Conservation (phyloP, 176 grass and related monocot genomes). For the Musa troglodytarum region DNA sequence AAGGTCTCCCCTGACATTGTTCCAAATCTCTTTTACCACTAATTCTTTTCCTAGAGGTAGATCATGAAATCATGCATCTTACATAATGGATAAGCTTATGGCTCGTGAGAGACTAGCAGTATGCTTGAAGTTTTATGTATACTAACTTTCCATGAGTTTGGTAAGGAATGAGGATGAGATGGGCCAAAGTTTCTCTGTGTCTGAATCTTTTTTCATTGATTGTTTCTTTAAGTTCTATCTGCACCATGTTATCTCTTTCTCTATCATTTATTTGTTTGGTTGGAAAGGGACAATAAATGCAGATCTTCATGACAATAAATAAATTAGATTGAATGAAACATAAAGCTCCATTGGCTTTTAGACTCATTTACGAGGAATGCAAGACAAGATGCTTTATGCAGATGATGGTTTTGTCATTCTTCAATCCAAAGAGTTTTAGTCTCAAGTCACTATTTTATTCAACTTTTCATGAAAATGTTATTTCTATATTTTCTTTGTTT, state of each 20-base stretch:
- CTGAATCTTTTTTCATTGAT: not conserved
- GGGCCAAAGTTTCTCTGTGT: not conserved
- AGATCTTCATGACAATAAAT: not conserved
- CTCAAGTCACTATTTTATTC: too few relatives aligned
- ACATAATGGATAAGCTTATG: not conserved
- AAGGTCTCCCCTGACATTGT: not conserved
- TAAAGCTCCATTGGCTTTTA: not conserved
- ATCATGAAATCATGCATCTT: not conserved
- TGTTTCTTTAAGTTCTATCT: not conserved
- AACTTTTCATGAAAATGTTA: too few relatives aligned
- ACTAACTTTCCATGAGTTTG: not conserved
- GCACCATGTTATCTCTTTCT: not conserved
- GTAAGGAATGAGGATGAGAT: not conserved
- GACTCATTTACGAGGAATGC: too few relatives aligned
- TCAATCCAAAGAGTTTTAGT: too few relatives aligned
- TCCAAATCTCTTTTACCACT: not conserved
- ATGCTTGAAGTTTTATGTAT: not conserved
- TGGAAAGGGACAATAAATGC: not conserved
- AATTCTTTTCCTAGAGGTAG: not conserved
- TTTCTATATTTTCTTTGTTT: too few relatives aligned
- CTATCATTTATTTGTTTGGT: not conserved
- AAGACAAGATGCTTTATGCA: too few relatives aligned
- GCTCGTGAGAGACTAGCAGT: not conserved
- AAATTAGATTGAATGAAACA: not conserved
- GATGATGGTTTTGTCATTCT: too few relatives aligned